Conservation (phyloP, 2,329 filamentous ascomycete genomes). For the Botrytis pseudocinerea region DNA sequence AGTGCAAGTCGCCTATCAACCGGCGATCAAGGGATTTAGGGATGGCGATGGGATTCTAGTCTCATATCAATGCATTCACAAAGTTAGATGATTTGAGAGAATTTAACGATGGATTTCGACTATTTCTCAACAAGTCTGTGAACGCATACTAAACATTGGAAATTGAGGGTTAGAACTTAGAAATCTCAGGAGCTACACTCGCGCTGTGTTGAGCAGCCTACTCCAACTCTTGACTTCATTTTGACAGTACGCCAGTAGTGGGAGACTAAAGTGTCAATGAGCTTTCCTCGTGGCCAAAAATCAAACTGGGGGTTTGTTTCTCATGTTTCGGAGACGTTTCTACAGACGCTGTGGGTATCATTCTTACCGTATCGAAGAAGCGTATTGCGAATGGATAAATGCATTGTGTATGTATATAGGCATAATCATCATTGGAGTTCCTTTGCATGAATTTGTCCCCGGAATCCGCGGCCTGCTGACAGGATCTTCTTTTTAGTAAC, state of each 20-base stretch:
- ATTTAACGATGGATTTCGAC: not conserved
- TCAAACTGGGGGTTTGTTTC: slow-evolving; percentile 1
- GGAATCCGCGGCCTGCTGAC: not conserved
- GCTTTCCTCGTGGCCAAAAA: not conserved
- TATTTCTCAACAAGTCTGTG: not conserved
- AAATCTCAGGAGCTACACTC: not conserved
- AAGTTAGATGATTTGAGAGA: not conserved
- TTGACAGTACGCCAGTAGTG: not conserved
- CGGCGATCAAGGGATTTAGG: not conserved
- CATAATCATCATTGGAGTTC: not conserved
- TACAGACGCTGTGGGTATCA: not conserved
- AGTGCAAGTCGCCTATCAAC: not conserved
- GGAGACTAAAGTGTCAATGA: not conserved
- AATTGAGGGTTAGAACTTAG: not conserved
- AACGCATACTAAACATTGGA: not conserved
- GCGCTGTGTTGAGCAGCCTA: not conserved
- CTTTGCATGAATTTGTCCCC: not conserved
- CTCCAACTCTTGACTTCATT: not conserved
- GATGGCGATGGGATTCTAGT: not conserved
- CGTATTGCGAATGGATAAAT: not conserved
- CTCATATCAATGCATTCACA: not conserved
- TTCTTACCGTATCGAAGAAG: not conserved
- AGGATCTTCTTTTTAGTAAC: not conserved
- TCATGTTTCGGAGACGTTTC: slow-evolving; percentile 18
- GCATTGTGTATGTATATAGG: not conserved